Evolutionary conservation across 129 eudicot genomes (phyloP).

Genomic region (Oenanthe sinensis): DNA sequence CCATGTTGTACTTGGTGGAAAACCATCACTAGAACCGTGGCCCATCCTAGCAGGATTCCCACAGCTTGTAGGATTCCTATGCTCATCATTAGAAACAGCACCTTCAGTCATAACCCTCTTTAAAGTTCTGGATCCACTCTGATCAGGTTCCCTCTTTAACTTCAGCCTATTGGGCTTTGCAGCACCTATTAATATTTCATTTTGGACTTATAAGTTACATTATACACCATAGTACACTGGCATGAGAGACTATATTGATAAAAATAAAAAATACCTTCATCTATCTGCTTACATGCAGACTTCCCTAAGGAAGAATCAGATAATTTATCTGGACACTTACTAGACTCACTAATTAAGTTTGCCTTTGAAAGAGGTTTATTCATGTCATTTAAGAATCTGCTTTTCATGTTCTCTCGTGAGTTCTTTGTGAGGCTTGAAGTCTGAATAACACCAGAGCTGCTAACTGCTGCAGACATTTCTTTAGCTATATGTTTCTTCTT

Average conservation of each 20-base stretch:
- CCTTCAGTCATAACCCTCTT: slow-evolving; percentile 37
- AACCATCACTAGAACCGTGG: slow-evolving; percentile 17
- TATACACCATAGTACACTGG: slow-evolving; percentile 4
- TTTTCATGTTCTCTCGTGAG: slow-evolving; percentile 19
- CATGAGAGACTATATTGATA: neutral
- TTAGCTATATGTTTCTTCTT: slow-evolving; percentile 33
- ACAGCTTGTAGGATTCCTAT: slow-evolving; percentile 12
- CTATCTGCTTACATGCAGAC: slow-evolving; percentile 25
- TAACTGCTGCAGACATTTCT: slow-evolving; percentile 17
- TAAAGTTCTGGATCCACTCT: slow-evolving; percentile 15
- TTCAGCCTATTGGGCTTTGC: slow-evolving; percentile 31
- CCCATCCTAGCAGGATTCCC: slow-evolving; percentile 5
- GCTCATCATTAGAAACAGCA: slow-evolving; percentile 4
- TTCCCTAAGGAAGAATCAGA: slow-evolving; percentile 11
- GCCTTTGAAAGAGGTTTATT: slow-evolving; percentile 29
- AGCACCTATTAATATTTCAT: slow-evolving; percentile 39
- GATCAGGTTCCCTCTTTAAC: slow-evolving; percentile 37
- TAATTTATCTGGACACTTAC: slow-evolving; percentile 15
- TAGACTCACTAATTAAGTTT: slow-evolving; percentile 18
- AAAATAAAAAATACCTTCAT: slow-evolving; percentile 27
- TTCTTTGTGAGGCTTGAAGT: slow-evolving; percentile 29
- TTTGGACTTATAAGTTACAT: slow-evolving; percentile 3
- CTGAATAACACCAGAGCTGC: slow-evolving; percentile 23
- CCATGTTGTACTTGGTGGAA: slow-evolving; percentile 18
- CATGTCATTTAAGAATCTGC: slow-evolving; percentile 29